phyloP scores from a whole-genome alignment of 768 basidiomycete species.

The Suillus subaureus region DNA sequence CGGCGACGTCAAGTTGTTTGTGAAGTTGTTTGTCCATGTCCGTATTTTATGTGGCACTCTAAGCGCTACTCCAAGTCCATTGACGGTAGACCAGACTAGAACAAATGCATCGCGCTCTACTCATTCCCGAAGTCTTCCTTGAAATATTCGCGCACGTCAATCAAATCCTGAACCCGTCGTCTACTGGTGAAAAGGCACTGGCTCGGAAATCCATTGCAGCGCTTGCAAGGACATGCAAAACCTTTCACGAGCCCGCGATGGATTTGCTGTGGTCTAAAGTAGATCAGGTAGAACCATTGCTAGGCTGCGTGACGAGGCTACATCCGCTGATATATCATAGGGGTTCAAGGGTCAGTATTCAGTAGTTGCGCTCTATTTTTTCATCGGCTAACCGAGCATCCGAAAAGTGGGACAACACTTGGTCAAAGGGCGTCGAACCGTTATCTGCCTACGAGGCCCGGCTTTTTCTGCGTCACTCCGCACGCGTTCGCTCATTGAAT shows the following conservation, averaged over 20 bases:
- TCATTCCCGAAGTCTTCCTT: background rate
- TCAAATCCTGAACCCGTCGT: background rate
- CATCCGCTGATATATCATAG: background rate
- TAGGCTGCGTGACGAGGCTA: background rate
- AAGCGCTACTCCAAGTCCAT: background rate
- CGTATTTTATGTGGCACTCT: background rate
- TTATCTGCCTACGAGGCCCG: background rate
- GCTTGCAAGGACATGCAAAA: constrained; percentile 58
- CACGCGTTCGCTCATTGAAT: background rate
- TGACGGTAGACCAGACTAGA: background rate
- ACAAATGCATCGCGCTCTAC: background rate
- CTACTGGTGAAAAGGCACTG: background rate
- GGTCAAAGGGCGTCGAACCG: background rate
- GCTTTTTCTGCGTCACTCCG: background rate
- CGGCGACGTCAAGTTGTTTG: background rate
- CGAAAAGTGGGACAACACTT: background rate
- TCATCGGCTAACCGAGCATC: too few relatives aligned
- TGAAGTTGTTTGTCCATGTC: background rate
- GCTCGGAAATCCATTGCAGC: background rate
- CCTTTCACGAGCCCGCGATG: background rate
- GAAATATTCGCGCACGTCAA: background rate
- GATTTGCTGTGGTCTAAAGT: background rate
- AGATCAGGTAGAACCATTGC: background rate
- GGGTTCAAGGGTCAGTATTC: too few relatives aligned
- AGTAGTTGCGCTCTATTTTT: too few relatives aligned